These are phyloP conservation scores for Usnea hakonensis DNA, from an alignment of 495 filamentous ascomycete species.

Conservation along the genomic window DNA sequence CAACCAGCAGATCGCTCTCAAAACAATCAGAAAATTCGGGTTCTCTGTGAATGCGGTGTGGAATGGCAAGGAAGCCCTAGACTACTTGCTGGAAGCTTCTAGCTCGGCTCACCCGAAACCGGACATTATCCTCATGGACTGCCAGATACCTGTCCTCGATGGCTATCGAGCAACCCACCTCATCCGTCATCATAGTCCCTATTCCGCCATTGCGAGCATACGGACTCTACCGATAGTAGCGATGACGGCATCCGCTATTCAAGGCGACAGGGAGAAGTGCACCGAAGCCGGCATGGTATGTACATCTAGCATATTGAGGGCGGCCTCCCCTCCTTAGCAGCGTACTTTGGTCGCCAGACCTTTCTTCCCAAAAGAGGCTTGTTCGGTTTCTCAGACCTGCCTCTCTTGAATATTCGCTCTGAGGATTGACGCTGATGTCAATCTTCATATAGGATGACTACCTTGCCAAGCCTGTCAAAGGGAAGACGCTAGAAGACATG, in stretches of 20 bases:
- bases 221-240: constrained; percentile 64
- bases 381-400: not conserved
- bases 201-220: constrained; percentile 41
- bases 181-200: constrained; percentile 53
- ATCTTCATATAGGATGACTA: constrained; percentile 52
- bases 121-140: constrained; percentile 82
- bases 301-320: not conserved
- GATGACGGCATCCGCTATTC: constrained; percentile 74
- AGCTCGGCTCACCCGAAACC: constrained; percentile 38
- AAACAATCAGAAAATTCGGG: constrained; percentile 66
- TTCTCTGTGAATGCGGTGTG: constrained; percentile 62
- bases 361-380: not conserved
- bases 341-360: not conserved
- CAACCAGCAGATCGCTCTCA: constrained; percentile 71
- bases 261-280: constrained; percentile 75
- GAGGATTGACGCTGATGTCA: not conserved
- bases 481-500: constrained; percentile 62
- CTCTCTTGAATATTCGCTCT: not conserved
- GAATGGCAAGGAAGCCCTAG: constrained; percentile 70
- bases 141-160: constrained; percentile 77
- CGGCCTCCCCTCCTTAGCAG: not conserved
- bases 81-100: constrained; percentile 46
- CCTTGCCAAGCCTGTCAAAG: constrained; percentile 67
- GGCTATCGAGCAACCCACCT: constrained; percentile 70
- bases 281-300: constrained; percentile 58